Base-by-base conservation (phyloP, 345 rosid genomes). In the Corchorus capsularis region DNA sequence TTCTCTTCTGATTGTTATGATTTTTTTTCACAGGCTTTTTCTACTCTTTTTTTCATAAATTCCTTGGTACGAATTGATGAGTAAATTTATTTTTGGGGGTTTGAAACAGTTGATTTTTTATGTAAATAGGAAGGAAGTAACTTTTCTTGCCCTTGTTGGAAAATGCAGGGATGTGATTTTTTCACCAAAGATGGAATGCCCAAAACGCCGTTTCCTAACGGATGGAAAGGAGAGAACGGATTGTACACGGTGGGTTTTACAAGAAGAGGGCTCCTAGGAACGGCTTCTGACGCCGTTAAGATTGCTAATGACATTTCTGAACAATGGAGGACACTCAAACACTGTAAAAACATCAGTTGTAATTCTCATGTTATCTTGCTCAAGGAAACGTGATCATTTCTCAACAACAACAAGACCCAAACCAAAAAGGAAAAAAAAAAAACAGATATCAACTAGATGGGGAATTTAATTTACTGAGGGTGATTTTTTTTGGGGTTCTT, bases 171-270 rank as follows among this genome's bases (percentile, higher is more conserved):
- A 32, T 72, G 86, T 78, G 91, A 89, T 47, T 84, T 78, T 78
- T 93, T 94, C 90, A 83, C 93, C 8, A 78, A 89, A 69, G 96
- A 90, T 4, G 99, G 99, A 4, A 88, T 92, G 89, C 99, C 99
- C 0, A 89, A 53, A 79, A 86, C 90, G 60, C 89, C 89, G 55
- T 93, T 89, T 80, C 98, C 98, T 2, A 82, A 88, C 78, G 88
- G 96, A 1, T 93, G 99, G 99, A 93, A 86, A 67, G 99, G 96
- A 47, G 88, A 63, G 41, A 80, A 85, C 50, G 96, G 99, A 53
- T 71, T 95, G 6, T 95, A 95, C 78, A 81, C 93, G 0, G 99
- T 93, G 72, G 99, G 99, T 19, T 95, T 95, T 74, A 90, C 97
- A 49, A 83, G 92, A 72, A 87, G 92, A 75, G 99, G 99, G 5